phyloP scores from a whole-genome alignment of 306 rosid species.

The Ormosia semicastrata region DNA sequence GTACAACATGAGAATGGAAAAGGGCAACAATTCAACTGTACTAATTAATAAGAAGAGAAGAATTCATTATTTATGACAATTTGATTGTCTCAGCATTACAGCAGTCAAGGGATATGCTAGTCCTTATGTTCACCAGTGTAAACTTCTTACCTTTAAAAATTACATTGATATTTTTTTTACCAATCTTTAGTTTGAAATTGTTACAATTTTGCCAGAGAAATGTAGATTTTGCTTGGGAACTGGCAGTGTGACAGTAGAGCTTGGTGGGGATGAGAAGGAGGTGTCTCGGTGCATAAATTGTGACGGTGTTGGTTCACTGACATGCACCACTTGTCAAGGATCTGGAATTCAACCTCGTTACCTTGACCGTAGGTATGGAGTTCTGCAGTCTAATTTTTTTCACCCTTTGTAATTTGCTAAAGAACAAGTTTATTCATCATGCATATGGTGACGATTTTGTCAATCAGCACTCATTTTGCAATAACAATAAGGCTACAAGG shows the following conservation, averaged over 20 bases:
- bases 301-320: constrained; percentile 78
- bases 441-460: neutral
- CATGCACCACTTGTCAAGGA: constrained; percentile 99
- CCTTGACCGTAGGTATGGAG: constrained; percentile 84
- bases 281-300: constrained; percentile 89
- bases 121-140: neutral
- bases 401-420: neutral
- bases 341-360: constrained; percentile 98
- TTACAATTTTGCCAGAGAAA: constrained; percentile 54
- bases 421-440: neutral
- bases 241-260: constrained; percentile 70
- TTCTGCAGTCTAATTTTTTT: neutral
- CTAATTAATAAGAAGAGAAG: neutral
- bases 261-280: constrained; percentile 81
- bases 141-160: neutral
- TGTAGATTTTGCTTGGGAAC: constrained; percentile 88
- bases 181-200: constrained; percentile 22
- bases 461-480: neutral
- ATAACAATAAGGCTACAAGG: neutral
- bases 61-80: neutral
- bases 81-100: neutral
- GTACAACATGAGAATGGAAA: neutral
- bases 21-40: neutral
- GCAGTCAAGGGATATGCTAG: neutral
- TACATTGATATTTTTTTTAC: neutral